phyloP scores from a whole-genome alignment of 2,329 filamentous ascomycete species.

The Claviceps fusiformis region DNA sequence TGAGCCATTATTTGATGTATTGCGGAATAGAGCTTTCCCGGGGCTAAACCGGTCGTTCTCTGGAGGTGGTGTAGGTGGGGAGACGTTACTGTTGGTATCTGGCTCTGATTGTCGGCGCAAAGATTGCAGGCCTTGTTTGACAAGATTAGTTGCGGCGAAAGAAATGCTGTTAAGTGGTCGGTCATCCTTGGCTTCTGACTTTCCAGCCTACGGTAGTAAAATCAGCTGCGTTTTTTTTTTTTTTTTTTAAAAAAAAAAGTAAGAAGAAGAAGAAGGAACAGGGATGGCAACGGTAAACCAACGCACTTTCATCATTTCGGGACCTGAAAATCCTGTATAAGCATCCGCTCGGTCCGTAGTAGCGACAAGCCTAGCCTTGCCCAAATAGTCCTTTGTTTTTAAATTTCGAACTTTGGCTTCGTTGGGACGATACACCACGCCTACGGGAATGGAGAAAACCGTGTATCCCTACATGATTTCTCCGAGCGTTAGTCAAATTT shows the following conservation, averaged over 20 bases:
- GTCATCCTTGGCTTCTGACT: constrained; percentile 55
- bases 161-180: constrained; percentile 74
- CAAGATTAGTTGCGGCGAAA: constrained; percentile 83
- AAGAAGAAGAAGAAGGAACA: neutral
- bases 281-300: neutral
- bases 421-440: constrained; percentile 88
- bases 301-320: constrained; percentile 61
- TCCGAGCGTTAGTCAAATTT: constrained; percentile 10
- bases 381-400: constrained; percentile 94
- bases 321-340: constrained; percentile 69
- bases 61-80: constrained; percentile 96
- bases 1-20: constrained; percentile 24
- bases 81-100: constrained; percentile 63
- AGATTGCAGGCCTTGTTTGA: constrained; percentile 71
- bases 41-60: constrained; percentile 60
- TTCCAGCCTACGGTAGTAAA: constrained; percentile 28
- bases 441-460: constrained; percentile 95
- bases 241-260: neutral
- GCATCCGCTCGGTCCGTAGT: constrained; percentile 69
- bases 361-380: constrained; percentile 86
- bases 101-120: constrained; percentile 78
- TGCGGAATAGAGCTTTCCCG: constrained; percentile 50
- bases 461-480: constrained; percentile 63
- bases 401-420: constrained; percentile 97
- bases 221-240: constrained; percentile 7